Evolutionary conservation across 108 stramenopile genomes (phyloP), one percentile per base, ranked within the genome.

Genomic region (Pseudonitzschia pungens): DNA sequence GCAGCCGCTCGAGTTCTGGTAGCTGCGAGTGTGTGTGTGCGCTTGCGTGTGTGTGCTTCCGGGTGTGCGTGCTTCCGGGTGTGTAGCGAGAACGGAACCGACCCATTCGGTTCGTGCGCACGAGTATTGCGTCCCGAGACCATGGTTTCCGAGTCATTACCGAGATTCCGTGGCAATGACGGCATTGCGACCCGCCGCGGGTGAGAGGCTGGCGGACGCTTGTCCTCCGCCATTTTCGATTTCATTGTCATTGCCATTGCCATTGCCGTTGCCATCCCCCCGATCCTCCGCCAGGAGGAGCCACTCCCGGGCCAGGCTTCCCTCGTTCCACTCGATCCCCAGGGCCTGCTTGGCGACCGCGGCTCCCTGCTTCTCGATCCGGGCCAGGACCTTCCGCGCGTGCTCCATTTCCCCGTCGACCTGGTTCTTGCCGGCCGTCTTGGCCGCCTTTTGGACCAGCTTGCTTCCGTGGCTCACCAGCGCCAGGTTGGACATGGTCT

Each of bases 361-460:
- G 1, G 71, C 63, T 1, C 36, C 66, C 42, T 68, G 77, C 10
- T 20, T 22, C 36, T 78, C 77, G 5, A 78, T 52, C 26, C 4
- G 20, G 10, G 28, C 3, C 5, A 72, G 5, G 50, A 44, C 36
- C 9, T 59, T 42, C 48, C 58, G 71, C 5, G 77, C 78, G 29
- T 64, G 48, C n/a, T 73, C 72, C 6, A 70, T 50, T 14, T 84
- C 69, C 10, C 48, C 50, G 16, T 59, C 70, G 10, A 79, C 27
- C 31, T 77, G 71, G 20, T 70, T 36, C 66, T 82, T 85, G 1
- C 68, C 79, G 10, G 44, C 57, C 20, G 77, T 71, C 15, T 70
- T 66, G 2, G 84, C 79, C 14, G 74, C 72, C 0, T 69, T 63
- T 41, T 71, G 77, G 29, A 79, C 66, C 54, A 81, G 16, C 15